phyloP scores from a whole-genome alignment of 2,329 filamentous ascomycete species.

The Lasiodiplodia hormozganensis region DNA sequence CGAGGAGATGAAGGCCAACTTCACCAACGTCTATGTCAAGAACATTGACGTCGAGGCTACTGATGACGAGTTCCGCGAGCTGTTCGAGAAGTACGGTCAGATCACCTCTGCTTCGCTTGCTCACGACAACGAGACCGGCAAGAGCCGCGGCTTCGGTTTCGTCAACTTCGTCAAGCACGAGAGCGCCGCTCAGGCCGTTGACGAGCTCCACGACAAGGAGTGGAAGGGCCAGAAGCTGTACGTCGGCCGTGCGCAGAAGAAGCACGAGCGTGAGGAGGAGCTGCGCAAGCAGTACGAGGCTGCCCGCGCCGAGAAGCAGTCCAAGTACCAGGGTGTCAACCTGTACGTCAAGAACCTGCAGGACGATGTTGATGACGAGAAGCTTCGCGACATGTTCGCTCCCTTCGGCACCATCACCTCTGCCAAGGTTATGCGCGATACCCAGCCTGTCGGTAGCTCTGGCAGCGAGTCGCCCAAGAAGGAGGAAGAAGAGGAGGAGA shows the following conservation, averaged over 20 bases:
- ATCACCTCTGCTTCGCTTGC: slow-evolving; percentile 96
- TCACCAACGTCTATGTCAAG: slow-evolving; percentile 99
- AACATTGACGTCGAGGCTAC: slow-evolving; percentile 86
- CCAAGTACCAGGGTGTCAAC: slow-evolving; percentile 99
- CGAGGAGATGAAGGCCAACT: slow-evolving; percentile 99
- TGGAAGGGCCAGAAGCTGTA: slow-evolving; percentile 96
- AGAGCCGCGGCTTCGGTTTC: slow-evolving; percentile 95
- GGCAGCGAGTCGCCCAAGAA: slow-evolving; percentile 54
- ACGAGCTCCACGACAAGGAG: slow-evolving; percentile 89
- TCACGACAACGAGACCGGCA: slow-evolving; percentile 81
- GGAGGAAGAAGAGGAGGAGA: slow-evolving; percentile 57
- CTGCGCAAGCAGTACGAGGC: slow-evolving; percentile 98
- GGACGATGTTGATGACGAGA: slow-evolving; percentile 97
- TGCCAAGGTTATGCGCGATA: slow-evolving; percentile 98
- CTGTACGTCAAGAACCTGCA: slow-evolving; percentile 99
- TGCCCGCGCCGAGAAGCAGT: slow-evolving; percentile 95
- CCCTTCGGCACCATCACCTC: slow-evolving; percentile 95
- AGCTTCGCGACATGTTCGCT: slow-evolving; percentile 91
- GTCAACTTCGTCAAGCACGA: slow-evolving; percentile 96
- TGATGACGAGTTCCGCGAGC: slow-evolving; percentile 91
- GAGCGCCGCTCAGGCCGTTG: slow-evolving; percentile 82
- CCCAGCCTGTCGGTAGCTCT: slow-evolving; percentile 58
- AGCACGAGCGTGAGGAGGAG: slow-evolving; percentile 99
- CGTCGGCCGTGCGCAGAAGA: slow-evolving; percentile 98
- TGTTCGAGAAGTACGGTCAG: slow-evolving; percentile 91